Evolutionary conservation across 306 rosid genomes (phyloP).

Genomic region (Hippophae rhamnoides): DNA sequence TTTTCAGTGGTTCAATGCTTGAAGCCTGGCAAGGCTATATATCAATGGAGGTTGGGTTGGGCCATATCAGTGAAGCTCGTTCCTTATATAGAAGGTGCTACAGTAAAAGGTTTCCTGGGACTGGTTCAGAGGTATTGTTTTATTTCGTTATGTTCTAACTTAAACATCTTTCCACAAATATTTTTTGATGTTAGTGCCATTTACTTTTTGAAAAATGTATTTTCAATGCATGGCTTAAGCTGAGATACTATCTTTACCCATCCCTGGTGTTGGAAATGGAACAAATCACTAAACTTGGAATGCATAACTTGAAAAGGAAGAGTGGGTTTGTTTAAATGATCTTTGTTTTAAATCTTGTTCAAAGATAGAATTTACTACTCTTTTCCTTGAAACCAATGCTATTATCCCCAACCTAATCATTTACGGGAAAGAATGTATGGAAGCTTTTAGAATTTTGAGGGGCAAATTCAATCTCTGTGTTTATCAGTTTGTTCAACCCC

Average conservation of each 20-base stretch:
- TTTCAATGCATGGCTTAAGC: too few species aligned
- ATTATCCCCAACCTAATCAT: neutral
- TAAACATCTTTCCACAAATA: neutral
- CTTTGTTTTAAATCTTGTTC: neutral
- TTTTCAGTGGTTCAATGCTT: constrained; percentile 63
- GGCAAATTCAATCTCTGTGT: neutral
- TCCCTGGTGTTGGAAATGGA: too few species aligned
- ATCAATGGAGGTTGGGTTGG: constrained; percentile 68
- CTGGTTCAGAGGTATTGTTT: constrained; percentile 74
- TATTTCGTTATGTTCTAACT: constrained; percentile 7
- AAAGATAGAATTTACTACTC: neutral
- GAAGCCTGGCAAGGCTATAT: constrained; percentile 81
- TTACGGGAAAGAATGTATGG: neutral
- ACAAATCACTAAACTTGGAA: too few species aligned
- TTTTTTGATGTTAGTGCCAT: neutral
- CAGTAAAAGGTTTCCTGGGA: constrained; percentile 62
- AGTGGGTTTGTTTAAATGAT: too few species aligned
- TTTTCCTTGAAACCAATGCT: neutral
- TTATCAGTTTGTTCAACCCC: neutral
- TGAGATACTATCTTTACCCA: too few species aligned
- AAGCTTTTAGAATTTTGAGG: neutral
- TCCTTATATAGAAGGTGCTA: constrained; percentile 81
- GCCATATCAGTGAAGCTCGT: constrained; percentile 64
- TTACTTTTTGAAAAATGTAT: neutral
- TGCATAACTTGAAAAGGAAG: too few species aligned